Percentiles rank a stretch among this genome's conserved stretches.
Evolutionary conservation across 208 protist genomes (phyloP).

Genomic region (Wallacemonas collosoma): DNA sequence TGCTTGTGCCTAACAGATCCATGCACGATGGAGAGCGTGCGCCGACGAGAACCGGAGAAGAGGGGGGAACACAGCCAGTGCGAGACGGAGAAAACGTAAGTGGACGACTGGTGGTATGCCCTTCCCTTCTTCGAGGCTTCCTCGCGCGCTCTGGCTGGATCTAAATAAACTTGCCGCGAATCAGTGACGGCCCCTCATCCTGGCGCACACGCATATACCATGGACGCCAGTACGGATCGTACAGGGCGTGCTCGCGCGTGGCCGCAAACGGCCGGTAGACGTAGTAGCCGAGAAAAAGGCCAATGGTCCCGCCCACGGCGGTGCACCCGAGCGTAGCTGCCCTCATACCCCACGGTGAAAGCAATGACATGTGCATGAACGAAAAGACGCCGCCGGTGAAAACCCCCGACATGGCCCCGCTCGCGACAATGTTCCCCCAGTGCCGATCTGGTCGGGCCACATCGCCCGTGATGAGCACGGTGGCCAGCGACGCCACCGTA

Average conservation of each 20-base stretch:
- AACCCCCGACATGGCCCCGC: slow-evolving; percentile 42
- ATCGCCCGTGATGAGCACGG: slow-evolving; percentile 30
- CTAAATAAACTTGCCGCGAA: slow-evolving; percentile 75
- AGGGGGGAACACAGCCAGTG: too few species aligned
- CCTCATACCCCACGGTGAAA: slow-evolving; percentile 71
- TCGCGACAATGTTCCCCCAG: slow-evolving; percentile 60
- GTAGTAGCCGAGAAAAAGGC: slow-evolving; percentile 54
- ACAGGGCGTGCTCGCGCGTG: slow-evolving; percentile 53
- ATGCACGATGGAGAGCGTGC: too few species aligned
- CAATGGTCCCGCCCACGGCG: slow-evolving; percentile 22
- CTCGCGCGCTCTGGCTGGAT: too few species aligned
- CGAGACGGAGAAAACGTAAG: too few species aligned
- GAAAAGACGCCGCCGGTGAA: slow-evolving; percentile 52
- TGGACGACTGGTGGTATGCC: too few species aligned
- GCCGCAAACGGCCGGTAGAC: slow-evolving; percentile 68
- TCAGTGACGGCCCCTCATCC: slow-evolving; percentile 44
- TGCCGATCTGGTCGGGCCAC: slow-evolving; percentile 52
- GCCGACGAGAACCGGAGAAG: too few species aligned
- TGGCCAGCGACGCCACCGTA: slow-evolving; percentile 32
- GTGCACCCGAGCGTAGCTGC: slow-evolving; percentile 37
- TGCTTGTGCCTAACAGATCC: too few species aligned
- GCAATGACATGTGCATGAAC: slow-evolving; percentile 43
- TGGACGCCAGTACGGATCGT: slow-evolving; percentile 83
- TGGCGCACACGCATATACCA: slow-evolving; percentile 64
- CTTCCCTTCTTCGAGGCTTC: too few species aligned